These are phyloP conservation scores for Bryopsis sp. DNA, from an alignment of 139 green algal genomes.

Conservation along the genomic window DNA sequence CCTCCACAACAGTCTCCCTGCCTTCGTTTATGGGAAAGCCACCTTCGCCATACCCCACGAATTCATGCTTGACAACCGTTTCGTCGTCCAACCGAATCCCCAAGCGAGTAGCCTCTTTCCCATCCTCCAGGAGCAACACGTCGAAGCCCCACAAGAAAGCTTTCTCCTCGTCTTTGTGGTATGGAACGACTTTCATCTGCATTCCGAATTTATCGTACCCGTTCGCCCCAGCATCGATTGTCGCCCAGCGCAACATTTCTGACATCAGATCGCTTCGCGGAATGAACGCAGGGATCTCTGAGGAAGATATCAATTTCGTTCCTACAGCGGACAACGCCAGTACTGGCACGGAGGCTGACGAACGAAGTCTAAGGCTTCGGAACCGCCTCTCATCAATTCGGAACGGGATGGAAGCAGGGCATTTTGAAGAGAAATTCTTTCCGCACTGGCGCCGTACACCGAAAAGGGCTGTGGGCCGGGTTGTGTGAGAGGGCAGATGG, in stretches of 20 bases:
- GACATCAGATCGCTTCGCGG: constrained; percentile 45
- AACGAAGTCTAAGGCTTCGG: no score
- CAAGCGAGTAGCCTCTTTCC: background rate
- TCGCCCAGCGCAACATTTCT: constrained; percentile 51
- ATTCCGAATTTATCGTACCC: constrained; percentile 35
- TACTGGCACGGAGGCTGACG: background rate
- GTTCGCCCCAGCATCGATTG: constrained; percentile 33
- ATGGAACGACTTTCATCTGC: background rate
- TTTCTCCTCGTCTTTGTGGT: background rate
- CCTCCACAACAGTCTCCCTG: constrained; percentile 31
- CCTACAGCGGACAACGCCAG: background rate
- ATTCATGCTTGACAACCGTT: constrained; percentile 39
- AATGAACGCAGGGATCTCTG: constrained; percentile 58
- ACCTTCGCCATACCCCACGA: constrained; percentile 47
- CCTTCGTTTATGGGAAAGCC: constrained; percentile 50
- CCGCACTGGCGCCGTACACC: no score
- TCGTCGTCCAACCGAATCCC: constrained; percentile 30
- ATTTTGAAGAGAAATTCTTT: no score
- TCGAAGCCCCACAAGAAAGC: constrained; percentile 8
- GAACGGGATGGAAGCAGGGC: no score
- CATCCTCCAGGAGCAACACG: background rate
- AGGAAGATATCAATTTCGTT: constrained; percentile 33
- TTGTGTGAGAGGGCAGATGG: no score
- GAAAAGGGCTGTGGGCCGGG: no score
- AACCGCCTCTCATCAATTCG: no score